Evolutionary conservation across 345 rosid species (phyloP), one percentile per base, ranked within the genome.

Genomic region (Moringa oleifera): DNA sequence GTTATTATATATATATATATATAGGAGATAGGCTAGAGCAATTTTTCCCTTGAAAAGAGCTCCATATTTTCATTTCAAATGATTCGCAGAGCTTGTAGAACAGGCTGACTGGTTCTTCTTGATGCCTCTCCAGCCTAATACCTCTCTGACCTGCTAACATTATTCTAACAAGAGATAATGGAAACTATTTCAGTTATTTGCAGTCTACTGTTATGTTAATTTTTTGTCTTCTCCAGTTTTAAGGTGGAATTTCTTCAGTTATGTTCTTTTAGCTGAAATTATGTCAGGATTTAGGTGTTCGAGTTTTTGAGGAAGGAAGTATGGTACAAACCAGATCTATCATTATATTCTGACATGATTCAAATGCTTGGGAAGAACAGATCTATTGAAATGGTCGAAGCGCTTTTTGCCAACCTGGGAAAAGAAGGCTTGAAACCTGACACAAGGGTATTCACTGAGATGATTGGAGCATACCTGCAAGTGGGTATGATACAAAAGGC

Each of bases 391-490:
- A 69, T 51, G 65, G 83, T 81, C 20, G 85, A 84, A 64, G 80
- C 46, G 33, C 64, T 74, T 28, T 77, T 84, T 55, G 62, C 59
- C 46, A 70, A 73, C 53, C 51, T 80, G 16, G 25, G 71, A 31
- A 69, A 64, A n/a, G 80, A 76, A 58, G 87, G 83, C 51, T 51
- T 78, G 75, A 70, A 76, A 68, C 78, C 79, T 2, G 77, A 82
- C 62, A 73, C 90, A 3, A 74, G 82, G 63, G 67, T 77, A 4
- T 85, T 71, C 64, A 77, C 77, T 8, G 90, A 85, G 75, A 76
- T 85, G 87, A 80, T 82, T 58, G 87, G 85, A 62, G 77, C 79
- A 21, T 85, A 82, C 67, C 57, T 82, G 5, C 60, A 63, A 19
- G 76, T 64, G 64, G 78, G 61, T 33, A 62, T 78, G 87, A 67